phyloP scores from a whole-genome alignment of 768 basidiomycete genomes.

The Dioszegia crocea region DNA sequence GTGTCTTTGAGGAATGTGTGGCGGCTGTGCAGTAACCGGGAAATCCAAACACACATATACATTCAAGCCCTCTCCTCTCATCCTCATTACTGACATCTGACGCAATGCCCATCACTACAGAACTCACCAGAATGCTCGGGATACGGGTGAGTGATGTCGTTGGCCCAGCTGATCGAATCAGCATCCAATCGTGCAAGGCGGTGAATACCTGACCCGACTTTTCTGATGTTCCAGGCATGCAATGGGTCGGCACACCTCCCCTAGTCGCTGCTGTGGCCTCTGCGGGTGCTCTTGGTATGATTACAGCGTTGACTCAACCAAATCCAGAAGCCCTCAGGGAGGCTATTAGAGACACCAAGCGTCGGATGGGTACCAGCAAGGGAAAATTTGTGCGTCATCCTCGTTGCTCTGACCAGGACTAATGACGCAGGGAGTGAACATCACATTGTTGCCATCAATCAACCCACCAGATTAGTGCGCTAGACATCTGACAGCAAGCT shows the following conservation, averaged over 20 bases:
- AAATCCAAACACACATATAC: not conserved
- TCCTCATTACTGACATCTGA: not conserved
- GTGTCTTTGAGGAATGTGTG: not conserved
- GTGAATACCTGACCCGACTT: not conserved
- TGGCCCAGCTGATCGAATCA: slow-evolving; percentile 9
- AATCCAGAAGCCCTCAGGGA: slow-evolving; percentile 71
- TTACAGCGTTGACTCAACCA: slow-evolving; percentile 86
- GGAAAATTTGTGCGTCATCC: slow-evolving; percentile 34
- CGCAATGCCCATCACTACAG: slow-evolving; percentile 31
- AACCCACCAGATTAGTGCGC: slow-evolving; percentile 83
- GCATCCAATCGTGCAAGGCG: slow-evolving; percentile 41
- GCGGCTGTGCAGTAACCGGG: not conserved
- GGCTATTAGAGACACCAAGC: slow-evolving; percentile 73
- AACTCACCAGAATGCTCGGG: slow-evolving; percentile 31
- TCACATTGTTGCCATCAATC: slow-evolving; percentile 74
- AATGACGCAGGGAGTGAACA: slow-evolving; percentile 64
- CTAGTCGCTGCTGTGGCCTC: slow-evolving; percentile 36
- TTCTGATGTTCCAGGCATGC: slow-evolving; percentile 18
- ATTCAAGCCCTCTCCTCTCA: not conserved
- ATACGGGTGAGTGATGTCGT: slow-evolving; percentile 21
- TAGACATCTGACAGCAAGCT: not conserved
- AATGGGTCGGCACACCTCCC: slow-evolving; percentile 66
- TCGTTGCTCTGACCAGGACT: not conserved
- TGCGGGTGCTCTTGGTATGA: slow-evolving; percentile 57
- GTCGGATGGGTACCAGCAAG: slow-evolving; percentile 47